Percentiles rank a stretch among this genome's conserved stretches.
Conservation (phyloP, 2,329 filamentous ascomycete species). For the Xylariales sp. region DNA sequence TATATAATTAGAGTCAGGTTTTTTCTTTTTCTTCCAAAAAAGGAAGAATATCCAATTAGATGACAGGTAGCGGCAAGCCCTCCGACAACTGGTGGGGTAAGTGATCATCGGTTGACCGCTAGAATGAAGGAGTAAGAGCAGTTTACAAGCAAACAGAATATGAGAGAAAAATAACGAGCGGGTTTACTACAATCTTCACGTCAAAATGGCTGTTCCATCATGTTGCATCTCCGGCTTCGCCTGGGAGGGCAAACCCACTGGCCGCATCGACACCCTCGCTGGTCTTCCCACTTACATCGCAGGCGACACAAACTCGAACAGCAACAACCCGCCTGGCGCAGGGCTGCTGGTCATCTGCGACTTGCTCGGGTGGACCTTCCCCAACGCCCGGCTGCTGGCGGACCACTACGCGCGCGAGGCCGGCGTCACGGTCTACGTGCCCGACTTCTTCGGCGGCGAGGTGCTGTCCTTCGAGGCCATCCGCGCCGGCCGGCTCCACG, state of each 20-base stretch:
- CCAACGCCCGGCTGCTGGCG: conserved; percentile 39
- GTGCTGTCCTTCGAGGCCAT: conserved; percentile 1
- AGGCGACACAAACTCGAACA: conserved; percentile 20
- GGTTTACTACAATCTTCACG: too few species aligned
- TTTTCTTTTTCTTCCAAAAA: too few species aligned
- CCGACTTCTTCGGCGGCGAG: conserved; percentile 18
- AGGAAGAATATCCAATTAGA: too few species aligned
- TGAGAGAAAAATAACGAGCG: too few species aligned
- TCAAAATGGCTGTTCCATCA: too few species aligned
- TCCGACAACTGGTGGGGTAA: too few species aligned
- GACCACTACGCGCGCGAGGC: conserved; percentile 42
- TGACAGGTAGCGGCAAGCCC: too few species aligned
- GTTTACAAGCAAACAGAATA: too few species aligned
- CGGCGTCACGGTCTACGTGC: conserved; percentile 29
- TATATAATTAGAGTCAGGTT: too few species aligned
- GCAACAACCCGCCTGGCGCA: conserved; percentile 8
- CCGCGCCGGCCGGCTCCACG: not conserved
- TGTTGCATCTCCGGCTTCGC: conserved; percentile 34
- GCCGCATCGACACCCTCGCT: conserved; percentile 28
- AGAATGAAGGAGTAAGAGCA: too few species aligned
- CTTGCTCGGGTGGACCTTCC: conserved; percentile 39
- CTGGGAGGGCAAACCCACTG: conserved; percentile 35
- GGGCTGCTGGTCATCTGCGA: conserved; percentile 35
- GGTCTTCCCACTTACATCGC: conserved; percentile 32
- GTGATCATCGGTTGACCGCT: too few species aligned